A percentile compares a stretch with the other conserved stretches of the same genome.
phyloP scores from a whole-genome alignment of 192 early-diverging fungal species.

The Dissophora globulifera region DNA sequence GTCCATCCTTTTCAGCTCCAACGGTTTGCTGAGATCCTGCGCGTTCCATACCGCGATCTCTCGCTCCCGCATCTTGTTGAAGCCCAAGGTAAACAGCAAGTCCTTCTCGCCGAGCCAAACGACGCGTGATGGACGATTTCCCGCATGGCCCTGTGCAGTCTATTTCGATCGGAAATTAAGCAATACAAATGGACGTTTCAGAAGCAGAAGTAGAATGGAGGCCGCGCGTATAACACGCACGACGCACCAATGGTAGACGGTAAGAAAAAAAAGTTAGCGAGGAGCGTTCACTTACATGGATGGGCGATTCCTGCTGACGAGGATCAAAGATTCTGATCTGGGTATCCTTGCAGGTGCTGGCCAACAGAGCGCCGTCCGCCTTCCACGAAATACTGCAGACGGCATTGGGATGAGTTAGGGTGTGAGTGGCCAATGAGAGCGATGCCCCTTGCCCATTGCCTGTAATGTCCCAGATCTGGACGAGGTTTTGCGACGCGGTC shows the following conservation, averaged over 20 bases:
- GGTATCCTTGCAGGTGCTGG: conserved; percentile 65
- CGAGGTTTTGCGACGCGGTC: conserved; percentile 54
- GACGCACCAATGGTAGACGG: no score
- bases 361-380: conserved; percentile 63
- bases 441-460: conserved; percentile 32
- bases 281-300: conserved; percentile 28
- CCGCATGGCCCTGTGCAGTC: conserved; percentile 64
- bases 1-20: conserved; percentile 70
- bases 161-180: no score
- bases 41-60: conserved; percentile 85
- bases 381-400: conserved; percentile 73
- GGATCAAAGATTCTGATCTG: conserved; percentile 71
- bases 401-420: conserved; percentile 45
- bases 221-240: no score
- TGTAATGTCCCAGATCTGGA: conserved; percentile 63
- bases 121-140: conserved; percentile 71
- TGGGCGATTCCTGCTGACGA: conserved; percentile 40
- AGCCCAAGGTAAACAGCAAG: conserved; percentile 77
- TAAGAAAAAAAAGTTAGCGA: no score
- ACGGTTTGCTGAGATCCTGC: conserved; percentile 65
- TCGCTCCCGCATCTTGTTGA: conserved; percentile 72
- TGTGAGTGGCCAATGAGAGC: conserved; percentile 24
- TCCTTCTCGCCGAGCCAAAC: conserved; percentile 77
- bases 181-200: no score
- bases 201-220: no score